Percentiles rank a stretch among this genome's conserved stretches.
Conservation (phyloP, 2,329 filamentous ascomycete genomes). For the Epichloe hybrida region DNA sequence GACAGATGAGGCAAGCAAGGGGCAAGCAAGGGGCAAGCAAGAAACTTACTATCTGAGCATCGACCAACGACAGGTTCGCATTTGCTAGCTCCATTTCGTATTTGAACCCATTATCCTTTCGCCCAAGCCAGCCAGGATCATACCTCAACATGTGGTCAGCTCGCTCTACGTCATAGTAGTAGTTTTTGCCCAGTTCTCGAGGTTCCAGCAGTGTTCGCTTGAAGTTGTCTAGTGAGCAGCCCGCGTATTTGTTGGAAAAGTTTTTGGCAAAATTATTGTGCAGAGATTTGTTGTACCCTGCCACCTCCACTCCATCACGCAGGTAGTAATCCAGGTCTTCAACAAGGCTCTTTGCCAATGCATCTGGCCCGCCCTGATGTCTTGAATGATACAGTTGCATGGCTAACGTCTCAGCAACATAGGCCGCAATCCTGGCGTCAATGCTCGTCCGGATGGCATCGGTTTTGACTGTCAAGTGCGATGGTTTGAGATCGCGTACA, state of each 20-base stretch:
- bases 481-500: conserved; percentile 43
- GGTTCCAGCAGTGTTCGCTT: conserved; percentile 59
- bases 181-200: conserved; percentile 56
- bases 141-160: conserved; percentile 64
- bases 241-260: conserved; percentile 63
- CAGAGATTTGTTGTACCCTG: conserved; percentile 74
- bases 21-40: conserved; percentile 7
- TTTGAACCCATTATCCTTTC: conserved; percentile 57
- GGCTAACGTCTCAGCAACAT: conserved; percentile 75
- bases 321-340: conserved; percentile 68
- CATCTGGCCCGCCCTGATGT: conserved; percentile 53
- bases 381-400: conserved; percentile 83
- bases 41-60: conserved; percentile 67
- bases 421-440: conserved; percentile 61
- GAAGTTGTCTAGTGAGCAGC: conserved; percentile 62
- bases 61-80: conserved; percentile 78
- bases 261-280: conserved; percentile 79
- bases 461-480: conserved; percentile 37
- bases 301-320: conserved; percentile 63
- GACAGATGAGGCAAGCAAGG: background rate
- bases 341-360: conserved; percentile 57
- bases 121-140: conserved; percentile 65
- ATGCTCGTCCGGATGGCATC: conserved; percentile 44
- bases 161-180: conserved; percentile 71
- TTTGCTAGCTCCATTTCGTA: conserved; percentile 80